Base-by-base conservation (phyloP, 495 filamentous ascomycete species). In the Chaetomidium leptoderma region DNA sequence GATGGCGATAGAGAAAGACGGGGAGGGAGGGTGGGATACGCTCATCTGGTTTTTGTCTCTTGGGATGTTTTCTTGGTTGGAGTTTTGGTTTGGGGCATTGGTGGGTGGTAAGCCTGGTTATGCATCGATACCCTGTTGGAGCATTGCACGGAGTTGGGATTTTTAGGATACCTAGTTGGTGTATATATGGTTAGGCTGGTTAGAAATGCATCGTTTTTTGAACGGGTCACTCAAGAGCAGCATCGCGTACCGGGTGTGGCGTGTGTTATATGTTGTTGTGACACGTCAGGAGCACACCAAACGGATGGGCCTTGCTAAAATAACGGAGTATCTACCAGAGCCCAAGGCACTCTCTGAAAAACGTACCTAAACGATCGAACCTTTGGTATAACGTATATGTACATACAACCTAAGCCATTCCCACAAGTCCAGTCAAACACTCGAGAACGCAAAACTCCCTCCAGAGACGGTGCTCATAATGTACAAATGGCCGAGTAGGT, bases 71-170 rank as follows among this genome's bases (percentile, higher is more conserved):
- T 14, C 6, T 35, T 8, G n/a, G 19, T 11, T 32, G 30, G 23
- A 40, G 19, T 26, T 57, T 53, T 30, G n/a, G 19, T 30, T 36
- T 29, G 26, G 46, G 11, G 37, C 30, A 52, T 55, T 48, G 43
- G n/a, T n/a, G n/a, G 33, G 24, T 30, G 29, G n/a, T 17, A 14
- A 3, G 32, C 13, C 6, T 35, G 43, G 24, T 16, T 3, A 9
- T 29, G 9, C 11, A 32, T 27, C 4, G 58, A 50, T 60, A 55
- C 57, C 48, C 50, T 17, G 3, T 35, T n/a, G 6, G 29, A 11
- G 27, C 50, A 60, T 56, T 45, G 44, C 19, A n/a, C n/a, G 44
- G 52, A 35, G 52, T 48, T 50, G 10, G 26, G 29, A 7, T 7
- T 19, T 29, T 37, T 24, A 19, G 24, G 5, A 17, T 35, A 49